Base-by-base conservation (phyloP, 352 stramenopile genomes). In the Globisporangium mamillatum region DNA sequence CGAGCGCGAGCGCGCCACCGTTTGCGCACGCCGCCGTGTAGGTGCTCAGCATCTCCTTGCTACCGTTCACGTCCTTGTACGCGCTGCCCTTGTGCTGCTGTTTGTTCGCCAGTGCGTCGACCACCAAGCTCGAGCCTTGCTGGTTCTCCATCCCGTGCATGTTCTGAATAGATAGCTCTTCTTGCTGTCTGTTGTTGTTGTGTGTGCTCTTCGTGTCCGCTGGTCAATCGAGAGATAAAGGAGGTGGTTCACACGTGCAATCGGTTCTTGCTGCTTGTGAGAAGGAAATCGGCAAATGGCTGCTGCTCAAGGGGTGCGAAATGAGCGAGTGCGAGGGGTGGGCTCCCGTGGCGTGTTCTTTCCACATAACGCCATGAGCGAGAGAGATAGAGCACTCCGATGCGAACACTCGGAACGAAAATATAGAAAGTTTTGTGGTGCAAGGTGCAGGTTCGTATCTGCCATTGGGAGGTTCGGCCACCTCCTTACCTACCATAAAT, bases 1-100 rank as follows among this genome's bases (percentile, higher is more conserved):
- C 76, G 22, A 82, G 66, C 18, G 54, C 24, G 14, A 82, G 66
- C 36, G 38, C 34, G 14, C 18, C 52, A 25, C 34, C 32, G 9
- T 9, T 38, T 18, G 54, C 55, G 22, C 53, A 61, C 25, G 36
- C 53, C 16, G 14, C 52, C 53, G 38, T 24, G 60, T 65, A 65
- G 22, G 44, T 53, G 8, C 14, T 57, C 29, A 58, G 4, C 24
- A 52, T 63, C 52, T 68, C 62, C 36, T 52, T 67, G 29, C 46
- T 53, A 22, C 27, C 6, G 34, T 48, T 48, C 41, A 48, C 41
- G 41, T 38, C n/a, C 24, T 38, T 25, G 18, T 58, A 34, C 4
- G 41, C 46, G 44, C 48, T 41, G 48, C 46, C 41, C 29, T n/a
- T 20, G 16, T 48, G 41, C 60, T 58, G 60, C 25, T 67, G 62